These are phyloP conservation scores for Massospora cicadina DNA, from an alignment of 371 early-diverging fungal species.

Conservation along the genomic window DNA sequence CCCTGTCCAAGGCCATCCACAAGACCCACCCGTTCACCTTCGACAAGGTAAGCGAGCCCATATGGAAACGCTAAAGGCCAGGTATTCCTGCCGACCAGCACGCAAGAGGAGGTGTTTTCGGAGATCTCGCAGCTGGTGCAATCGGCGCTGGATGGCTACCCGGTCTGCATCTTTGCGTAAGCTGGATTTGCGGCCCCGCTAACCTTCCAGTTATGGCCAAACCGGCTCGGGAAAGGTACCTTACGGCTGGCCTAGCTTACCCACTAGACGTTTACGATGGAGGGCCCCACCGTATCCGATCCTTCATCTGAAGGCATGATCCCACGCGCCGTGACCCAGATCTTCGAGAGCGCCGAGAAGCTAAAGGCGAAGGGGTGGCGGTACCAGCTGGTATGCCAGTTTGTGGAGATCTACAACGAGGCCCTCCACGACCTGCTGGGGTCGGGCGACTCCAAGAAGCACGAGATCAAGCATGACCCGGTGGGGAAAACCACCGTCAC, in stretches of 20 bases:
- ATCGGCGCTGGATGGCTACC: constrained; percentile 92
- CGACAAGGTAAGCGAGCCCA: constrained; percentile 29
- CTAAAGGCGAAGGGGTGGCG: constrained; percentile 69
- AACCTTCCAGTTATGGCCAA: constrained; percentile 67
- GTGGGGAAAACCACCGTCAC: constrained; percentile 62
- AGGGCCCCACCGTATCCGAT: constrained; percentile 31
- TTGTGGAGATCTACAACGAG: constrained; percentile 96
- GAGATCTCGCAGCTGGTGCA: constrained; percentile 92
- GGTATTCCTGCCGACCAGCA: constrained; percentile 51
- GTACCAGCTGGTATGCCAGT: constrained; percentile 71
- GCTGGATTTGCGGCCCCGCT: constrained; percentile 10
- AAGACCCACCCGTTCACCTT: constrained; percentile 60
- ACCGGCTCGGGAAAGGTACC: constrained; percentile 89
- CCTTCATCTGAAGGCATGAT: constrained; percentile 58
- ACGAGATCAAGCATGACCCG: constrained; percentile 61
- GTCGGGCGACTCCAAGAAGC: constrained; percentile 30
- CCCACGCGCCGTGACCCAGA: constrained; percentile 70
- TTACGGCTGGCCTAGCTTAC: constrained; percentile 12
- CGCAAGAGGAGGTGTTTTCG: constrained; percentile 76
- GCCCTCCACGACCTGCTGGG: constrained; percentile 67
- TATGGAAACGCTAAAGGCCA: neutral
- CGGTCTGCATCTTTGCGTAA: constrained; percentile 92
- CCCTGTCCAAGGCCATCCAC: constrained; percentile 18
- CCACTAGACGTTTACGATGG: constrained; percentile 51
- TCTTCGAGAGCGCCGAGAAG: constrained; percentile 56